Evolutionary conservation across 2,329 filamentous ascomycete species (phyloP), one percentile per base, ranked within the genome.

Genomic region (Aureobasidium leucospermi): DNA sequence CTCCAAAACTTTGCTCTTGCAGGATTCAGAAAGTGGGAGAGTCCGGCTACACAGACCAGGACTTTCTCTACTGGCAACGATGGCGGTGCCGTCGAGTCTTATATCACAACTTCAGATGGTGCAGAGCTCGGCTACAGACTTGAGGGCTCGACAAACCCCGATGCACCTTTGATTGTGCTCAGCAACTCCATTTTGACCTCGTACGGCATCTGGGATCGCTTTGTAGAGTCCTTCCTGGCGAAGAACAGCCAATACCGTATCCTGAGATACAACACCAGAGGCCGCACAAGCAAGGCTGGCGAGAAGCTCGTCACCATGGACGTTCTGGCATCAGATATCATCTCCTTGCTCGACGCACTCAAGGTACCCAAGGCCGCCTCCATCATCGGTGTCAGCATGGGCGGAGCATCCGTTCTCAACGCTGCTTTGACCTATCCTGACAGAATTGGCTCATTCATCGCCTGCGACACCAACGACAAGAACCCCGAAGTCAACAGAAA

Each of bases 101-200:
- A 82, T 65, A 75, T 92, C 63, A 86, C 84, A 0, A 84, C 87
- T 0, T 67, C 77, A 0, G 90, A 95, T 67, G 84, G 84, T 1
- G 84, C 90, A 6, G 70, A 76, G 2, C 80, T 95, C 13, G 84
- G 85, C 0, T 96, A 90, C 74, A 81, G 85, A 13, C 80, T 96
- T 1, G 88, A 94, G 71, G 90, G 90, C 58, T 87, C 82, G 63
- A 67, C 82, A 0, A 79, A 85, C 34, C 82, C 85, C 0, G 69
- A 81, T 19, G 88, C 89, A 0, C 90, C 90, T 0, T 81, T 87
- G 0, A 78, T 96, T 10, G 85, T 90, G 19, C 87, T 92, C 65
- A 81, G 81, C 73, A 95, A 95, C 77, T 92, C 87, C 1, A 85
- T 96, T 52, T 81, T 96, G 7, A 89, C 89, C 2, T 85, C 86